Evolutionary conservation across 2,329 filamentous ascomycete genomes (phyloP), one percentile per base, ranked within the genome.

Genomic region (Aspergillus terreus): DNA sequence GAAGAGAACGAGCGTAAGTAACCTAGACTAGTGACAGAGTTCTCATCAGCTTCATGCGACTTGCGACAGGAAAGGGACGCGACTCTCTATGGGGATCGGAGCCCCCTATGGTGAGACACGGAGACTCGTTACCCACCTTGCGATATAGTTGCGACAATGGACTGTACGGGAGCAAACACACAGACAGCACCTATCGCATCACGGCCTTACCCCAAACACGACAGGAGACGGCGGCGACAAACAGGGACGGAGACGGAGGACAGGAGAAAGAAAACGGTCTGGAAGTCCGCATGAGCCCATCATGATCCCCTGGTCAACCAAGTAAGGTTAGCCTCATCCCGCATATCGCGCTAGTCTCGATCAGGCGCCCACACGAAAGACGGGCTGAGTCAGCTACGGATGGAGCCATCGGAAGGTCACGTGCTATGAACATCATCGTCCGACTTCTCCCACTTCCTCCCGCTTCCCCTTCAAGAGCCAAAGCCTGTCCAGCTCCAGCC

Each of bases 351-450:
- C 17, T 36, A 51, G 25, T 6, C 49, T 21, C 12, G 48, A 53
- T 44, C 42, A 17, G 46, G 36, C 48, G 11, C 14, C 23, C 36
- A 52, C 17, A 30, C 42, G 12, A 43, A 21, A 35, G 40, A 42
- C 40, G n/a, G 38, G 48, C 52, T 63, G 60, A 58, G 47, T 61
- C 54, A 61, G 41, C 47, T 2, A 41, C 47, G 43, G 43, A 45
- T 47, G 27, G 35, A 49, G 52, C 55, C 58, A 57, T 57, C 54
- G 58, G 56, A 51, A 60, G 55, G 57, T 62, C 58, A 62, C 57
- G 58, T 63, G 59, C 64, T 61, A 63, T 58, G 56, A 66, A 67
- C 65, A 67, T 68, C 66, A 69, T 67, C 60, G 54, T 57, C 62
- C 62, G 61, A 66, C 56, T 58, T 60, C 61, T 53, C 52, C 51